Conservation (phyloP, 106 monocot species). For the Triglochin maritima region DNA sequence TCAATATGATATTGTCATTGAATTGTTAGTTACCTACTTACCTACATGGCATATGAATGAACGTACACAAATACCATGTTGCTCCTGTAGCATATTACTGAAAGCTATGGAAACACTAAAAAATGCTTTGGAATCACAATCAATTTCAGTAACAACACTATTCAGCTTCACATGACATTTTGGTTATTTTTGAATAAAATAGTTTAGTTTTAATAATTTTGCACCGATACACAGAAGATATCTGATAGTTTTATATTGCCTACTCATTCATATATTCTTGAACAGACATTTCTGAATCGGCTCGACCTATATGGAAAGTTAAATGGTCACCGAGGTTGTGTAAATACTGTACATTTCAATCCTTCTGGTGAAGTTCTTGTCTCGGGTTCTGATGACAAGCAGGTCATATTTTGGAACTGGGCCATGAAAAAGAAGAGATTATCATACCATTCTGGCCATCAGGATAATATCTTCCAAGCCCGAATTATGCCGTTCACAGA, state of each 20-base stretch:
- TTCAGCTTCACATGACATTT: background rate
- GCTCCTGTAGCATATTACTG: no score
- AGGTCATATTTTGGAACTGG: constrained; percentile 86
- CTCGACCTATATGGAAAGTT: constrained; percentile 48
- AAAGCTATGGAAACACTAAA: background rate
- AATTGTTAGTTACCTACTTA: no score
- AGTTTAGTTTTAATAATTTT: background rate
- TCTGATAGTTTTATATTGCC: background rate
- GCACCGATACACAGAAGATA: background rate
- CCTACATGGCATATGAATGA: no score
- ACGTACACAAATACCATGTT: no score
- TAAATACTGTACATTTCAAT: constrained; percentile 74
- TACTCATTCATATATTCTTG: constrained; percentile 3
- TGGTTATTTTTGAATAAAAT: background rate
- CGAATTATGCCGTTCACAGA: constrained; percentile 77
- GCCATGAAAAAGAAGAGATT: constrained; percentile 31
- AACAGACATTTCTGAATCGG: constrained; percentile 47
- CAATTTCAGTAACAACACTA: background rate
- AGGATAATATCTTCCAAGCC: constrained; percentile 72
- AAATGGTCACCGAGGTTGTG: constrained; percentile 62
- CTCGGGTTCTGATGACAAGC: constrained; percentile 79
- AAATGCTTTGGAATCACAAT: background rate
- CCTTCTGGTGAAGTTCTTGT: constrained; percentile 54
- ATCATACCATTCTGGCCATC: constrained; percentile 67
- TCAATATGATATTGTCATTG: background rate